Base-by-base conservation (phyloP, 805 yeast species). In the Maudiozyma serrabonitensis region DNA sequence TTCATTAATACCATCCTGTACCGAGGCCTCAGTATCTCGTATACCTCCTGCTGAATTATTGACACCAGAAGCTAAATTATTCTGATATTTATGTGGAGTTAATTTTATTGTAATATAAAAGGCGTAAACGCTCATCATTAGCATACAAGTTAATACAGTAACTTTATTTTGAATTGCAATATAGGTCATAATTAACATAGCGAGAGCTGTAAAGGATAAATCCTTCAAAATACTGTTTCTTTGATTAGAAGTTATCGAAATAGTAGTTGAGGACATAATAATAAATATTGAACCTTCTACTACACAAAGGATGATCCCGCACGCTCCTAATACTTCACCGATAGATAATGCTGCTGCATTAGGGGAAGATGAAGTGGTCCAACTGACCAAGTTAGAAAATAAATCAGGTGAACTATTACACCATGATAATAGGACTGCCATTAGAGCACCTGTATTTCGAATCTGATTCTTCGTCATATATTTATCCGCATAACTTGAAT, bases 351-450 rank as follows among this genome's bases (percentile, higher is more conserved):
- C 59, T 5, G 63, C 66, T 4, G 61, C 56, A 21, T 54, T 54
- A 8, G 58, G 49, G 4, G 56, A 49, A 1, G 40, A 45, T 4
- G 58, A 52, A 16, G 52, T 48, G 9, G 65, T 60, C 71, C 71
- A 67, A 50, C 67, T 64, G 52, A 67, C 57, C 37, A 67, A 55
- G 51, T 65, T 66, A 11, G 71, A 65, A 43, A 67, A 62, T 5
- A 67, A 48, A 54, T 67, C 71, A 2, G 71, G 71, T 1, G 71
- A 62, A 3, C 69, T 66, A 42, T 67, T 67, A 48, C 71, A 67
- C 67, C 68, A 66, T 15, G 71, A 63, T 44, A 67, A 47, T 38
- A 67, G 44, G 13, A 67, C 57, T 1, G 68, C 67, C 54, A 63
- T 56, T 13, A 65, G 28, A 3, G 59, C 56, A 11, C 67, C 66